Evolutionary conservation across 768 basidiomycete species (phyloP), one percentile per base, ranked within the genome.

Genomic region (Xerocomellus dryophilus): DNA sequence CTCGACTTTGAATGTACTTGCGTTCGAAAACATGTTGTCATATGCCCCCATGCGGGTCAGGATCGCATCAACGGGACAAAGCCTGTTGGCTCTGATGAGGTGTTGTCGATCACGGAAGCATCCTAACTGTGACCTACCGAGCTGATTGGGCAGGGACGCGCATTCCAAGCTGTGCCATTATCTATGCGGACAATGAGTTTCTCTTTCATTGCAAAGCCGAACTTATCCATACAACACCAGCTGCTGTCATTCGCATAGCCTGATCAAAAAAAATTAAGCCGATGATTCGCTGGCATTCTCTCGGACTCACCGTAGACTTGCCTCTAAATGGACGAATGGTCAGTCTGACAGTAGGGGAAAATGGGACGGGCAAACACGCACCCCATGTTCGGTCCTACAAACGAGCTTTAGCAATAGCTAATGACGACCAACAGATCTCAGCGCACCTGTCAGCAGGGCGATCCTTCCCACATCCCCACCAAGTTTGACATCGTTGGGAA

Each of bases 11-110:
- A 98, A 99, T 0, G 96, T 98, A 71, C 92, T 93, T 1, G 93
- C 82, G 61, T 92, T 86, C 3, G 90, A 86, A 70, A 94, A 95
- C 89, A 96, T 93, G 66, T 94, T 94, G 65, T 98, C 96, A 67
- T 98, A 97, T 3, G 97, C 97, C 10, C 97, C 97, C 97, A 98
- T 98, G 23, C 96, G 85, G 3, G 97, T 98, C 54, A 93, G 81
- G 59, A 99, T 97, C 12, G 86, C 76, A 66, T 99, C 95, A 2
- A 97, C 83, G 2, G 97, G 93, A 56, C 86, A 88, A 43, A 99
- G 67, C 34, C 93, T 93, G 23, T 41, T 32, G 9, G 48, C 35
- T 25, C 58, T 6, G 57, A 47, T 53, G 18, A 53, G 50, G 35
- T 15, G 9, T 15, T 36, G 27, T 39, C 17, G 32, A 34, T 29